Evolutionary conservation across 257 asterid species (phyloP).

Genomic region (Nicotiana knightiana): DNA sequence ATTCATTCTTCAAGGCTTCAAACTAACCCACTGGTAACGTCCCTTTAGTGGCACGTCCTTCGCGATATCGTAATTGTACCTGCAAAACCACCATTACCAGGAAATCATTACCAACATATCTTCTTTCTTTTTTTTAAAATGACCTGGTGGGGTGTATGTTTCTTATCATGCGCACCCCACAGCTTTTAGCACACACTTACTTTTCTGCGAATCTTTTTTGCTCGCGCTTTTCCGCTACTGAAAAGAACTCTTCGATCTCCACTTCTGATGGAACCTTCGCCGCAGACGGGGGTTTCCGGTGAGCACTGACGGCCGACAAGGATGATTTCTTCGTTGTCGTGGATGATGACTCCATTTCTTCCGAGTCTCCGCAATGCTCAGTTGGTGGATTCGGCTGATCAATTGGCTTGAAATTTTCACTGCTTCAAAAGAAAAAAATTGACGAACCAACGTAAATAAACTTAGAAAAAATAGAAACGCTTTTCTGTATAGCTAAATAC

Average conservation of each 20-base stretch:
- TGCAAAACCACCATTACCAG: constrained; percentile 10
- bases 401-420: constrained; percentile 22
- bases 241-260: constrained; percentile 77
- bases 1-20: constrained; percentile 29
- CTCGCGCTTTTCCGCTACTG: constrained; percentile 62
- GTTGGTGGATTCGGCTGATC: constrained; percentile 35
- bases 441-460: neutral
- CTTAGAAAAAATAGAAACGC: neutral
- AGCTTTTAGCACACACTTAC: constrained; percentile 36
- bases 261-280: constrained; percentile 46
- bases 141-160: neutral
- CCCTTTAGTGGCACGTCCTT: constrained; percentile 21
- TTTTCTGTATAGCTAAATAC: neutral
- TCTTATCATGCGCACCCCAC: neutral
- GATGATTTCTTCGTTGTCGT: constrained; percentile 27
- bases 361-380: constrained; percentile 43
- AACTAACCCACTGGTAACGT: constrained; percentile 26
- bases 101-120: neutral
- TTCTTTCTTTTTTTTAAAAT: neutral
- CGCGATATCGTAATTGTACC: constrained; percentile 28
- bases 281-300: neutral
- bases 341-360: constrained; percentile 13
- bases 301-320: constrained; percentile 15
- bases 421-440: constrained; percentile 21
- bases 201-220: constrained; percentile 64